A percentile compares a stretch with the other conserved stretches of the same genome.
These are phyloP conservation scores for Candida adriatica DNA, from an alignment of 805 yeast species.

Conservation along the genomic window DNA sequence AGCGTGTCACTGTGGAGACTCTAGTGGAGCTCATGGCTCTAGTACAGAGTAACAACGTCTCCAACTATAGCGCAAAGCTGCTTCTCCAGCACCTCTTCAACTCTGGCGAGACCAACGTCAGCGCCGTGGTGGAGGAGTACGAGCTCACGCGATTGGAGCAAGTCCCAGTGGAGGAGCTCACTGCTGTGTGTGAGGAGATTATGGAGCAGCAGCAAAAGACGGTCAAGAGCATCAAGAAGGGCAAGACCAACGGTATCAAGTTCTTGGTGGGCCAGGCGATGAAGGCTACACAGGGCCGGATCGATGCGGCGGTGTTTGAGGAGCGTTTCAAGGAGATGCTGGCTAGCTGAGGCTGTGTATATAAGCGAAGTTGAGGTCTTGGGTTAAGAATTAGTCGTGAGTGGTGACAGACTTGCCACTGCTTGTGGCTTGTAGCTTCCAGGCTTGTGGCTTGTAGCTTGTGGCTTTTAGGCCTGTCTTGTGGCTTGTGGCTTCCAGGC, in stretches of 20 bases:
- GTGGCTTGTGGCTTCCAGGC: too few species aligned
- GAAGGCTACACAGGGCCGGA: slow-evolving; percentile 65
- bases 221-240: slow-evolving; percentile 47
- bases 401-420: too few species aligned
- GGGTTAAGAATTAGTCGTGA: too few species aligned
- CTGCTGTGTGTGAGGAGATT: slow-evolving; percentile 30
- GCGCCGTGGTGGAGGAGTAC: slow-evolving; percentile 44
- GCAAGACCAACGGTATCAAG: slow-evolving; percentile 55
- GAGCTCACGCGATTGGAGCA: slow-evolving; percentile 38
- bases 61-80: slow-evolving; percentile 61
- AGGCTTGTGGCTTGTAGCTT: too few species aligned
- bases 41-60: slow-evolving; percentile 40
- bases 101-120: slow-evolving; percentile 36
- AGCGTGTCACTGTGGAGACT: slow-evolving; percentile 31
- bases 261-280: slow-evolving; percentile 80
- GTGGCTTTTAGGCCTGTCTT: too few species aligned
- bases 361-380: too few species aligned
- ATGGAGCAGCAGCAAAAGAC: slow-evolving; percentile 39
- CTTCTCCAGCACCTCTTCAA: slow-evolving; percentile 56
- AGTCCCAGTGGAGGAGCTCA: slow-evolving; percentile 25
- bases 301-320: slow-evolving; percentile 30
- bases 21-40: slow-evolving; percentile 49
- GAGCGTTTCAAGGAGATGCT: slow-evolving; percentile 25
- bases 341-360: too few species aligned
- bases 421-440: too few species aligned